Base-by-base conservation (phyloP, 768 basidiomycete genomes). In the Rhodocollybia butyracea region DNA sequence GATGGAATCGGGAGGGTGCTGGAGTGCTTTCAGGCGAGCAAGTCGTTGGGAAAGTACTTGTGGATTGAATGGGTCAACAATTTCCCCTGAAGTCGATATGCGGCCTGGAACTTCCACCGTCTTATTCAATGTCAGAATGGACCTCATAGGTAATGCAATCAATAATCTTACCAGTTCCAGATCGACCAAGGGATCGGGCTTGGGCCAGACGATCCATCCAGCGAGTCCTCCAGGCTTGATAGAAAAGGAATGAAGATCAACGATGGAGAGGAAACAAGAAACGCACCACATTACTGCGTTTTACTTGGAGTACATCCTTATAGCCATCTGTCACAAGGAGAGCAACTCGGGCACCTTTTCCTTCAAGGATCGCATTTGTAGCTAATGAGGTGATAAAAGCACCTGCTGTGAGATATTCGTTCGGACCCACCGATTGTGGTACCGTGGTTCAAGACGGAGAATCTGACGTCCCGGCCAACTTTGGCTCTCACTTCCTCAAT, bases 361-460 rank as follows among this genome's bases (percentile, higher is more conserved):
- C 66, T 60, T 69, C 68, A 29, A 69, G 60, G 29, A 69, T 59
- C 2, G 68, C 68, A 52, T 69, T 69, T n/a, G 68, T 69, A 3
- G 66, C 68, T n/a, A n/a, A n/a, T n/a, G n/a, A n/a, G n/a, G n/a
- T n/a, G n/a, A n/a, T n/a, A n/a, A n/a, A n/a, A n/a, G n/a, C n/a
- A n/a, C n/a, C n/a, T n/a, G n/a, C n/a, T n/a, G n/a, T n/a, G n/a
- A n/a, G n/a, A n/a, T n/a, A n/a, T n/a, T n/a, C n/a, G n/a, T n/a
- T n/a, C n/a, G n/a, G n/a, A n/a, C n/a, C n/a, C n/a, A n/a, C n/a
- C n/a, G 36, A 66, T 58, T 2, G 66, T 69, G 2, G 66, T 58
- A 50, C 66, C 65, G 51, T 66, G 66, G 46, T 65, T 63, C n/a
- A 66, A 58, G 12, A 58, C 51, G 21, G 48, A 32, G 30, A 66